phyloP scores from a whole-genome alignment of 768 basidiomycete genomes.

The Phylloporus rhodoxanthus region DNA sequence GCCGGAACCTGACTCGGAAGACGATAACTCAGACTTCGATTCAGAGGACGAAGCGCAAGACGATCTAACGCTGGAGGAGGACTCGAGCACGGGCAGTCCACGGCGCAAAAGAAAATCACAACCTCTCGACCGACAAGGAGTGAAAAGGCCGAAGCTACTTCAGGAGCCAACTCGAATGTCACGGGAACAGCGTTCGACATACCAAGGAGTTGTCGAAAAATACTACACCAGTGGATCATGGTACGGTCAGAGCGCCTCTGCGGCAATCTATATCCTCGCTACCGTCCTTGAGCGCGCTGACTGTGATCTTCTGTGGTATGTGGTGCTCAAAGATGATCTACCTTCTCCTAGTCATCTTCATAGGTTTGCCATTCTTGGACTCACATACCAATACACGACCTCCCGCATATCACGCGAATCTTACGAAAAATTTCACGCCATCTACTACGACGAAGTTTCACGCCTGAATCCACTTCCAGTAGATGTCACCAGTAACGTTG shows the following conservation, averaged over 20 bases:
- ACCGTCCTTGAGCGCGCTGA: slow-evolving; percentile 88
- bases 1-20: slow-evolving; percentile 67
- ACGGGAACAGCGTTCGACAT: slow-evolving; percentile 60
- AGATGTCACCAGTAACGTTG: slow-evolving; percentile 31
- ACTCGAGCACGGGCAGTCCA: slow-evolving; percentile 34
- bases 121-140: slow-evolving; percentile 33
- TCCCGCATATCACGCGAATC: slow-evolving; percentile 80
- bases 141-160: slow-evolving; percentile 53
- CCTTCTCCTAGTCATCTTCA: slow-evolving; percentile 2
- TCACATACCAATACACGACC: slow-evolving; percentile 88
- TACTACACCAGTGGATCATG: slow-evolving; percentile 84
- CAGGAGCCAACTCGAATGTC: slow-evolving; percentile 56
- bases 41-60: slow-evolving; percentile 43
- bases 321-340: neutral
- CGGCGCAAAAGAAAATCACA: slow-evolving; percentile 46
- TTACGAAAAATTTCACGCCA: slow-evolving; percentile 75
- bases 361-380: slow-evolving; percentile 89
- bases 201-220: slow-evolving; percentile 63
- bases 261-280: slow-evolving; percentile 84
- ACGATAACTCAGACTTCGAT: slow-evolving; percentile 40
- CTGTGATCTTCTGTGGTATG: slow-evolving; percentile 88
- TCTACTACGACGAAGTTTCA: slow-evolving; percentile 88
- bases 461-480: slow-evolving; percentile 72
- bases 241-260: slow-evolving; percentile 85
- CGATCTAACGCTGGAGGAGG: slow-evolving; percentile 36